Evolutionary conservation across 352 stramenopile genomes (phyloP).

Genomic region (Blastocystis sp.): DNA sequence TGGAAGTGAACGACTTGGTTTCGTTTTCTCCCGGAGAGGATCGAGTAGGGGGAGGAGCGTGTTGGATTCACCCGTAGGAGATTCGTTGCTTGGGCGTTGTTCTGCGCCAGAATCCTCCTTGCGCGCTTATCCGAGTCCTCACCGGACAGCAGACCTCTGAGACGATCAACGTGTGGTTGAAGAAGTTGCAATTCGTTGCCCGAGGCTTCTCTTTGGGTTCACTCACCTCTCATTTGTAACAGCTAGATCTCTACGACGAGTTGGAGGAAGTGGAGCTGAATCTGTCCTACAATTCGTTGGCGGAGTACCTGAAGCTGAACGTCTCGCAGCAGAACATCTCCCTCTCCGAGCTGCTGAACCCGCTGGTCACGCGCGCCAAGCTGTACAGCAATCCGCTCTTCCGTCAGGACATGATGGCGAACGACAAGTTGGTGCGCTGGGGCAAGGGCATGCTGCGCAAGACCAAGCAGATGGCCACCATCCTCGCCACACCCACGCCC

Average conservation of each 20-base stretch:
- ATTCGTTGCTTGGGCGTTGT: constrained; percentile 63
- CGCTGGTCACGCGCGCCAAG: constrained; percentile 31
- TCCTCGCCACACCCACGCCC: not conserved
- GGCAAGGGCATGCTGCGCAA: constrained; percentile 57
- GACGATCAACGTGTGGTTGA: constrained; percentile 53
- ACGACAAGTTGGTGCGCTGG: constrained; percentile 51
- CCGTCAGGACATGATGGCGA: constrained; percentile 34
- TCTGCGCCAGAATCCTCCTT: constrained; percentile 32
- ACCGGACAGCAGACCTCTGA: constrained; percentile 54
- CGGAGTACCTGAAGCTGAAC: constrained; percentile 11
- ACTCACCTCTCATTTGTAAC: not conserved
- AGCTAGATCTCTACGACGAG: constrained; percentile 56
- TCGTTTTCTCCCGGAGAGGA: constrained; percentile 59
- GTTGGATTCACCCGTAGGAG: constrained; percentile 1
- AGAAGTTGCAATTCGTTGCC: constrained; percentile 59
- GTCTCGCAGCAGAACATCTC: constrained; percentile 18
- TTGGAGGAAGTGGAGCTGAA: constrained; percentile 63
- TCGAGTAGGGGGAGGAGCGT: not conserved
- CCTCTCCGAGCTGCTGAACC: constrained; percentile 48
- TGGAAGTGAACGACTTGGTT: constrained; percentile 52
- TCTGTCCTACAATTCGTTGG: constrained; percentile 57
- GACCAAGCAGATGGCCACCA: constrained; percentile 42
- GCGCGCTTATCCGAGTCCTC: constrained; percentile 26
- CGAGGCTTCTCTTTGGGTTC: constrained; percentile 53
- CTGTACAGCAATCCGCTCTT: constrained; percentile 55